phyloP scores from a whole-genome alignment of 2,329 filamentous ascomycete species.

The Simplicillium sp. region DNA sequence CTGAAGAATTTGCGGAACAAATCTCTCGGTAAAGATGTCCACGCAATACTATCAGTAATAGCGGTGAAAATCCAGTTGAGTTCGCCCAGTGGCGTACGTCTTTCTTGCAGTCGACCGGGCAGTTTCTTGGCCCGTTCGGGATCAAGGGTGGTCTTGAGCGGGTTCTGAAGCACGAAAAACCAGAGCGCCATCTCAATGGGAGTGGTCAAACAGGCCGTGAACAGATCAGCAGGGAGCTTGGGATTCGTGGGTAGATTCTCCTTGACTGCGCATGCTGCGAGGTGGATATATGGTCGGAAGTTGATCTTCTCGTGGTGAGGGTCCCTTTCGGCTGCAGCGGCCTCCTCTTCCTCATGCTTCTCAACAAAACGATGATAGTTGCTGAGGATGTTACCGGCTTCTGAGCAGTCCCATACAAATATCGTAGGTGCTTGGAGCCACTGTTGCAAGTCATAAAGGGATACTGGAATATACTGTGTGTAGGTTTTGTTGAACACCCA shows the following conservation, averaged over 20 bases:
- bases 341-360: constrained; percentile 86
- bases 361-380: constrained; percentile 94
- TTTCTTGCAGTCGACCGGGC: constrained; percentile 83
- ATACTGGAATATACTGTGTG: constrained; percentile 96
- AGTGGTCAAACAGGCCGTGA: constrained; percentile 91
- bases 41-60: constrained; percentile 97
- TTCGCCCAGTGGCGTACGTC: constrained; percentile 87
- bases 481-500: constrained; percentile 99
- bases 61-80: constrained; percentile 99
- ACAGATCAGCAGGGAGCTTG: constrained; percentile 84
- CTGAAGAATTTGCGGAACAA: constrained; percentile 95
- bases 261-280: constrained; percentile 82
- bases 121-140: constrained; percentile 82
- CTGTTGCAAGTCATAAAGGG: constrained; percentile 85
- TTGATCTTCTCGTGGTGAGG: constrained; percentile 73
- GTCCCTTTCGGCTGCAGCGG: constrained; percentile 65
- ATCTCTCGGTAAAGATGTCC: constrained; percentile 85
- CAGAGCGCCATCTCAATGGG: constrained; percentile 95
- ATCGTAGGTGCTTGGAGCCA: constrained; percentile 95
- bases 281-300: constrained; percentile 66
- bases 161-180: constrained; percentile 94
- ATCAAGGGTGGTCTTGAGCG: constrained; percentile 56
- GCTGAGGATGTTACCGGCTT: constrained; percentile 87
- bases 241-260: constrained; percentile 95
- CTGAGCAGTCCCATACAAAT: constrained; percentile 96